Evolutionary conservation across 2,329 filamentous ascomycete species (phyloP), one percentile per base, ranked within the genome.

Genomic region (Colletotrichum kahawae): DNA sequence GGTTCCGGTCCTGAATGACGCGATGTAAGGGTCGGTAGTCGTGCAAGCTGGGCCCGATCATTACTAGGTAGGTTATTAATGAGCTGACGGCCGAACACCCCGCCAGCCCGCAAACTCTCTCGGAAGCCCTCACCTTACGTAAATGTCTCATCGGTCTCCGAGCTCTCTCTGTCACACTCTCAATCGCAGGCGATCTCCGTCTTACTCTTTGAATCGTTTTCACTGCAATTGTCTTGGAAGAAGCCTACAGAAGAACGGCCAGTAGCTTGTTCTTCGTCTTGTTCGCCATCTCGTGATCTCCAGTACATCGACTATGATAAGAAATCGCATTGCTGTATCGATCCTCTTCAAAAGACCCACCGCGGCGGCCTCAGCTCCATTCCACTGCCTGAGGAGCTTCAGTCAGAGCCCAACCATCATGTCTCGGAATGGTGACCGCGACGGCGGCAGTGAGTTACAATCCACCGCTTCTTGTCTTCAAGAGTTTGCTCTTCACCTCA

Each of bases 91-190:
- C 34, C 54, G 56, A 34, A 13, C 56, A 60, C 67, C 67, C 67
- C 67, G 67, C 43, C 43, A 51, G 67, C 38, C 38, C 38, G 38
- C 67, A 62, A 36, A 62, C 67, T 68, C 67, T 69, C 67, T 24
- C 60, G 60, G n/a, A 69, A 27, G 34, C 67, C 27, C 29, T 33
- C 56, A 62, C 67, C 67, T 69, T 69, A 69, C 56, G 67, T 69
- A 69, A 69, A 43, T 62, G 65, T 36, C 56, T 69, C 56, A 62
- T 69, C 67, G 67, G 67, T 62, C 67, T 69, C 56, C 56, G 38
- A 65, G 67, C 18, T 51, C 13, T 27, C 29, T 60, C 18, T 48
- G 18, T 12, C 38, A 48, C 38, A 48, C 9, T 48, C 29, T 48
- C 56, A 48, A 59, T 43, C 27, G 51, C 65, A 5, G 33, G 33